These are phyloP conservation scores for Leishmania gerbilli DNA, from an alignment of 208 protist species.

Conservation along the genomic window DNA sequence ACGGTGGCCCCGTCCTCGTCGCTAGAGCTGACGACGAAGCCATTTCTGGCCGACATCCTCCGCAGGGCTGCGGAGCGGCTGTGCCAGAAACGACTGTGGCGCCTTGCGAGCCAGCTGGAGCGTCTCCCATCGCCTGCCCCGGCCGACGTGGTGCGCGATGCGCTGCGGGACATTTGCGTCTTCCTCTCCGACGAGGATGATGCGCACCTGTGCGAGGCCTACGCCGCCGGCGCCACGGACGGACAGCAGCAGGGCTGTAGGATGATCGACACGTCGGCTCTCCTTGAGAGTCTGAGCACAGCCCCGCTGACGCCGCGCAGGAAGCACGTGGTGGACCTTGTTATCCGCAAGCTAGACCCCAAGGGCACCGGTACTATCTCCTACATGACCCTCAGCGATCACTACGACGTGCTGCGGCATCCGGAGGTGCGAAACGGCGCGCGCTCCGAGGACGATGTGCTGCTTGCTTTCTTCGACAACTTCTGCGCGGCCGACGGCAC, in stretches of 20 bases:
- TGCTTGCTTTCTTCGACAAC: conserved; percentile 50
- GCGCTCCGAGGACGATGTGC: conserved; percentile 48
- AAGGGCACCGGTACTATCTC: conserved; percentile 47
- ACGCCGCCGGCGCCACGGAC: conserved; percentile 8
- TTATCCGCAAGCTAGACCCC: conserved; percentile 64
- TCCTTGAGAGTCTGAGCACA: conserved; percentile 47
- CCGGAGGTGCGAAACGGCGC: conserved; percentile 52
- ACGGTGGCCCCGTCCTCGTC: conserved; percentile 20
- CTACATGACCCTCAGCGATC: conserved; percentile 36
- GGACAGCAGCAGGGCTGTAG: not conserved
- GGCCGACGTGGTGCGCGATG: conserved; percentile 50
- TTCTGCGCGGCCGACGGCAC: conserved; percentile 37
- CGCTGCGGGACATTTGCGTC: conserved; percentile 60
- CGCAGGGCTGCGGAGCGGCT: conserved; percentile 67
- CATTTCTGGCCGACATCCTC: conserved; percentile 39
- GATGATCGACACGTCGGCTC: conserved; percentile 28
- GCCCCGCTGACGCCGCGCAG: conserved; percentile 52
- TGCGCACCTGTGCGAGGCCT: conserved; percentile 33
- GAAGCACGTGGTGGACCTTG: conserved; percentile 62
- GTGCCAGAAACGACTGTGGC: conserved; percentile 71
- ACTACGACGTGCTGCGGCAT: conserved; percentile 82
- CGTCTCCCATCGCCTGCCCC: conserved; percentile 26
- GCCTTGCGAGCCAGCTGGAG: conserved; percentile 47
- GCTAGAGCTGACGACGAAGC: conserved; percentile 18
- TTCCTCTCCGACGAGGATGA: conserved; percentile 73